These are phyloP conservation scores for Gossypium thurberi DNA, from an alignment of 345 rosid species.

Conservation along the genomic window DNA sequence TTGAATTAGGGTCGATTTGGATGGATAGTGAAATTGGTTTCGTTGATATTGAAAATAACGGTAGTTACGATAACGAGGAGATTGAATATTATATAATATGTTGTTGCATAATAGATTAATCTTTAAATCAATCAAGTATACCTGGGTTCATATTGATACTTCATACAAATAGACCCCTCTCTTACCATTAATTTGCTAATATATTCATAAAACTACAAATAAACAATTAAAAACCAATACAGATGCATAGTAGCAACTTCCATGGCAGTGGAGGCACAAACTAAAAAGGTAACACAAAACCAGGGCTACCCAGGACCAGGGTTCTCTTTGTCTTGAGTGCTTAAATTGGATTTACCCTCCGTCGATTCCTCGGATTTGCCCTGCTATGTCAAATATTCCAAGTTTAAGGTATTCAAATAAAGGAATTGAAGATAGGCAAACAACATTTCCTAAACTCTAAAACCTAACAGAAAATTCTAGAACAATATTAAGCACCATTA, in stretches of 20 bases:
- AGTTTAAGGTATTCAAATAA: neutral
- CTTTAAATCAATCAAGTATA: neutral
- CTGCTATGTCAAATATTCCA: constrained; percentile 23
- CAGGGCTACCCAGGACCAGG: neutral
- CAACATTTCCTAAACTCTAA: neutral
- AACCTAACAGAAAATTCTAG: neutral
- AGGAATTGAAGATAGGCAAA: neutral
- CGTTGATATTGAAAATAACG: no score
- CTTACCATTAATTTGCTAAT: neutral
- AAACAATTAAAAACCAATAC: neutral
- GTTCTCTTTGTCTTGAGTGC: constrained; percentile 6
- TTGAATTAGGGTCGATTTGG: no score
- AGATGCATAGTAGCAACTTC: neutral
- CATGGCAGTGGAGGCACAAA: neutral
- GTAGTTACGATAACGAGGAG: no score
- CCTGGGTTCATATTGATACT: neutral
- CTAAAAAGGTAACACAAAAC: neutral
- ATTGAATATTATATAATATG: neutral
- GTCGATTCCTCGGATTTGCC: constrained; percentile 32
- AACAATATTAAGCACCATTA: neutral
- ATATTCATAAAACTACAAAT: constrained; percentile 2
- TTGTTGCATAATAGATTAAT: neutral
- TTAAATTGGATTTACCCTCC: constrained; percentile 18
- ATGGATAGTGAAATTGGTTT: no score
- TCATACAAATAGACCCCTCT: constrained; percentile 10